Evolutionary conservation across 129 eudicot species (phyloP), one percentile per base, ranked within the genome.

Genomic region (Chrysanthemum seticuspe): DNA sequence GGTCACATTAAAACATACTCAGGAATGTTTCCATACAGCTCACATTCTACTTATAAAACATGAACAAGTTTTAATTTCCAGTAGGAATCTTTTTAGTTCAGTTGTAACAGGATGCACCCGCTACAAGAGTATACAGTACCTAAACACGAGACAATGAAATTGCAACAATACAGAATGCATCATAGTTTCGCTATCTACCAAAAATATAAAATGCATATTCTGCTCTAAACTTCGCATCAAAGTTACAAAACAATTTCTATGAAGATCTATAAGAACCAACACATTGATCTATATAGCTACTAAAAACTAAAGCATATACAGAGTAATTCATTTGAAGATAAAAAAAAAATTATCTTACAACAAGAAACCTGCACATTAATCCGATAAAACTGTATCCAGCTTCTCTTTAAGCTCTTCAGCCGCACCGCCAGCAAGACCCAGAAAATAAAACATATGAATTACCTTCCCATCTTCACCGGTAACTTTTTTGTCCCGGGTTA

Each of bases 361-460:
- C 62, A 57, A 67, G 29, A 18, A 27, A 14, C 2, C 62, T 11
- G 23, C 9, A 36, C 7, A 76, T 87, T 82, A 92, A 1, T 85
- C 84, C 15, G 69, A 72, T 55, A 93, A 88, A 34, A 83, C 86
- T 25, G 95, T 82, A 62, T 81, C 64, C 53, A 93, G 83, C 84
- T 84, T 87, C 71, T 87, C 90, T 83, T 92, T 92, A 78, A 89
- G 45, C 61, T 70, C 61, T 50, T 95, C 88, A 5, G 71, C 81
- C 31, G 83, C 95, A 6, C 40, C 80, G 7, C 83, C 88, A 66
- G 71, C 77, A 44, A 74, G 83, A 47, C 87, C 78, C 49, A 75
- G 86, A 70, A 95, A 74, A 19, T 85, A 74, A 68, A 95, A 90
- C 14, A 91, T 86, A 74, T 95, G 99, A n/a, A 90, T 71, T 50